Base-by-base conservation (phyloP, 805 yeast species). In the Hanseniaspora pseudoguilliermondii region DNA sequence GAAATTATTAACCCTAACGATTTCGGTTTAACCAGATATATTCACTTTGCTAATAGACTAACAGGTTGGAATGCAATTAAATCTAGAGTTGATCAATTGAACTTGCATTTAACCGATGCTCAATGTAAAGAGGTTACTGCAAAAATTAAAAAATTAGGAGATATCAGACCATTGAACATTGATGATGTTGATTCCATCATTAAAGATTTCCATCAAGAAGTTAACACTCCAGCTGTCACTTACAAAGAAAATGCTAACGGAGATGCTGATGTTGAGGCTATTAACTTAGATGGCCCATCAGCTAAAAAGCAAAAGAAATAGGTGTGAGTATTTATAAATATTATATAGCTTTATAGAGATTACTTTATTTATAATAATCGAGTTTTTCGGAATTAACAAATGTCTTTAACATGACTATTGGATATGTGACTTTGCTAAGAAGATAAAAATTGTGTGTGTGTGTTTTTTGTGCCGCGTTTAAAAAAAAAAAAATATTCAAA, bases 1-100 rank as follows among this genome's bases (percentile, higher is more conserved):
- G 98, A 91, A 77, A 91, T 91, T 66, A 78, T 91, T 69, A 85
- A 85, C 69, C 98, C 98, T 57, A 74, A 84, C 32, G 98, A 91
- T 73, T 91, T 91, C 66, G 98, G 98, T 69, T 80, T 91, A 69
- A 83, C 95, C 57, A 82, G 98, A 69, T 91, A 91, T 71, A 91
- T 91, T 68, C 98, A 93, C 72, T 93, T 91, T 70, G 97, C 97
- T 64, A 91, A 91, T 79, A 83, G 97, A 69, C 78, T 91, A 67
- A 91, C 98, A 15, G 98, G 98, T 60, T 91, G 98, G 98, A 93
- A 91, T 72, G 97, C 97, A 56, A 91, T 91, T 79, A 91, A 91
- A 77, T 82, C 95, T 44, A 85, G 98, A 73, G 98, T 93, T 59
- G 98, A 91, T 70, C 98, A 91, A 74, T 80, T 91, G 73, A 90